These are phyloP conservation scores for Kitagawia praeruptora DNA, from an alignment of 129 eudicot genomes.

Conservation along the genomic window DNA sequence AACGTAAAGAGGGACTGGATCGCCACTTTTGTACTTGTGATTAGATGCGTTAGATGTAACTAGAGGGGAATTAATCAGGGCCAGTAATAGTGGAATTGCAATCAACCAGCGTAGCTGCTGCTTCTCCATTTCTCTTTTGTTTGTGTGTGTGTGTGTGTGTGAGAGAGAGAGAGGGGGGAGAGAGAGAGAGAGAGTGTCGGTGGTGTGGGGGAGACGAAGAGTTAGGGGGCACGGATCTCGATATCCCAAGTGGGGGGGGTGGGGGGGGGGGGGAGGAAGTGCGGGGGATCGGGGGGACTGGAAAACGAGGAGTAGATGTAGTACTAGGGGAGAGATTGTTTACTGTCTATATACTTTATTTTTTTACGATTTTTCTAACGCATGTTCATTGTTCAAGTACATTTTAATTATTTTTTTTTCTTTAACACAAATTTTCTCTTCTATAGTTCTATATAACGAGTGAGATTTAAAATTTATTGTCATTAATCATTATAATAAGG, in stretches of 20 bases:
- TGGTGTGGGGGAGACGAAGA: background rate
- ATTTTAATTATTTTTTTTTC: no score
- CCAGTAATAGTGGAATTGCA: constrained; percentile 14
- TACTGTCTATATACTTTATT: no score
- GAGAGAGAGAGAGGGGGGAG: no score
- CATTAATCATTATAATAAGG: no score
- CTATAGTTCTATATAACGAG: no score
- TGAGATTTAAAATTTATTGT: no score
- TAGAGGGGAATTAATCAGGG: background rate
- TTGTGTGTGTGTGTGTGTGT: background rate
- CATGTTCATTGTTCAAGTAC: no score
- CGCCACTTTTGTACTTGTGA: constrained; percentile 48
- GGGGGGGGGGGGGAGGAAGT: no score
- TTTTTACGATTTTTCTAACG: no score
- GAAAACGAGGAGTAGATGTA: background rate
- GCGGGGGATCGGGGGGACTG: background rate
- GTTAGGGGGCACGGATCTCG: no score
- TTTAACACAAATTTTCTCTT: no score
- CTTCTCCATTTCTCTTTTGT: constrained; percentile 5
- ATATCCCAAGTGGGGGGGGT: no score
- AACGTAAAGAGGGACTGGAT: constrained; percentile 49
- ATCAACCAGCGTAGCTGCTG: background rate
- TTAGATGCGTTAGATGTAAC: constrained; percentile 43
- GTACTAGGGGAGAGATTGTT: background rate
- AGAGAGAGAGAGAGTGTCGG: background rate